Evolutionary conservation across 2,329 filamentous ascomycete genomes (phyloP), one percentile per base, ranked within the genome.

Genomic region (Colletotrichum ledebouriae): DNA sequence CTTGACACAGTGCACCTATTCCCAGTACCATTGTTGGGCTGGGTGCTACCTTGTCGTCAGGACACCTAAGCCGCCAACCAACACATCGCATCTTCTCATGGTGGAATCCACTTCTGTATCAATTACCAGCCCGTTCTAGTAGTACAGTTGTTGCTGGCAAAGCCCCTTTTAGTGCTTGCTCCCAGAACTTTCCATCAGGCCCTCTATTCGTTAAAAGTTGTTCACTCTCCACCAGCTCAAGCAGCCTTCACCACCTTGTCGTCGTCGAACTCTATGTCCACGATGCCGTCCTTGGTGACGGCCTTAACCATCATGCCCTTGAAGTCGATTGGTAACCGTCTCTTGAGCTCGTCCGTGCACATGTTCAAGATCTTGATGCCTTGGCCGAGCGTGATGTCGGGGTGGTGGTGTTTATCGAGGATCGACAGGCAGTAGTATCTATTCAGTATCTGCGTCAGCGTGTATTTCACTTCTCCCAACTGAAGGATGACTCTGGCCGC

Each of bases 341-440:
- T 90, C 89, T 98, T 97, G 78, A 99, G 84, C 86, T 99, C 96
- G 80, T 98, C 94, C 73, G 93, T 96, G 84, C 96, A 99, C 90
- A 98, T 92, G 75, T 89, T 91, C 76, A 99, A 85, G 71, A 99
- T 89, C 86, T 97, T 96, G 83, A 97, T 88, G 65, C 96, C 96
- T 80, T 97, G 89, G 71, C 92, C 94, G 62, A 96, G 90, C 70
- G 87, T 88, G 80, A 99, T 98, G 77, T 98, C 92, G 55, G 96
- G 95, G 77, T 98, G 93, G 80, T 99, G 96, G 80, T 99, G 96
- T 86, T 99, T 99, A 84, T 99, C 96, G 59, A 99, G 89, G 74
- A 97, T 97, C 6, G 94, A 97, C 70, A 99, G 87, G 81, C 96
- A 99, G 87, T 99, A 99, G 87, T 98, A 98, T 83, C 90, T 94